A percentile compares a stretch with the other conserved stretches of the same genome.
Conservation (phyloP, 306 rosid genomes). For the Mucuna pruriens region DNA sequence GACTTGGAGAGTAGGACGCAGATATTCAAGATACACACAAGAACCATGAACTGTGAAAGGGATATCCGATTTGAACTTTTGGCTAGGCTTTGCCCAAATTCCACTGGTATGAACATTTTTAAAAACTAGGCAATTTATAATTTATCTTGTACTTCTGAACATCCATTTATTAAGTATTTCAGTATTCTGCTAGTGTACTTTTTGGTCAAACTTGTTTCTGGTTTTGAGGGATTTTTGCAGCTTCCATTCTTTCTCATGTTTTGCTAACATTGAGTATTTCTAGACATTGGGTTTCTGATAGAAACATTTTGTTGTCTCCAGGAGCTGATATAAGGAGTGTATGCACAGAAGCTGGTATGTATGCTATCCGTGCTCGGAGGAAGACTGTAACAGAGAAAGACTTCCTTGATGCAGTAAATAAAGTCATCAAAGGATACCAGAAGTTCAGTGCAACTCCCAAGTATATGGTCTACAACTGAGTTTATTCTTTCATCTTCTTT, state of each 20-base stretch:
- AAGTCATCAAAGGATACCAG: slow-evolving; percentile 97
- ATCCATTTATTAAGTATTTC: slow-evolving; percentile 9
- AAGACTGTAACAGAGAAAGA: slow-evolving; percentile 98
- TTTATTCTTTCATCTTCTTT: slow-evolving; percentile 28
- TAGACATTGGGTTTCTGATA: slow-evolving; percentile 39
- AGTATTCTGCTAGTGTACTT: background rate
- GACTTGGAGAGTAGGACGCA: slow-evolving; percentile 97
- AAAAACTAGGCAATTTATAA: background rate
- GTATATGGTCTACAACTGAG: slow-evolving; percentile 98
- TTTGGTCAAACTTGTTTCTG: background rate
- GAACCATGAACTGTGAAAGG: slow-evolving; percentile 99
- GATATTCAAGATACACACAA: slow-evolving; percentile 94
- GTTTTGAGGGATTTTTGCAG: slow-evolving; percentile 9
- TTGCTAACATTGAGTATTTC: background rate
- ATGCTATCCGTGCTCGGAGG: slow-evolving; percentile 96
- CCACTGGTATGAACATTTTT: slow-evolving; percentile 68
- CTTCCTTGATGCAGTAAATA: slow-evolving; percentile 97
- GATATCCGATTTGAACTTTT: slow-evolving; percentile 91
- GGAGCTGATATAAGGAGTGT: slow-evolving; percentile 99
- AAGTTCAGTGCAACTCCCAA: slow-evolving; percentile 99
- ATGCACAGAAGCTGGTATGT: slow-evolving; percentile 99
- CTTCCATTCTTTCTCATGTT: slow-evolving; percentile 7
- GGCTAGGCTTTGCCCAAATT: slow-evolving; percentile 97
- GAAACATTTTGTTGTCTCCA: slow-evolving; percentile 34
- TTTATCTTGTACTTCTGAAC: background rate